phyloP scores from a whole-genome alignment of 306 rosid species.

The Acacia acuminata region DNA sequence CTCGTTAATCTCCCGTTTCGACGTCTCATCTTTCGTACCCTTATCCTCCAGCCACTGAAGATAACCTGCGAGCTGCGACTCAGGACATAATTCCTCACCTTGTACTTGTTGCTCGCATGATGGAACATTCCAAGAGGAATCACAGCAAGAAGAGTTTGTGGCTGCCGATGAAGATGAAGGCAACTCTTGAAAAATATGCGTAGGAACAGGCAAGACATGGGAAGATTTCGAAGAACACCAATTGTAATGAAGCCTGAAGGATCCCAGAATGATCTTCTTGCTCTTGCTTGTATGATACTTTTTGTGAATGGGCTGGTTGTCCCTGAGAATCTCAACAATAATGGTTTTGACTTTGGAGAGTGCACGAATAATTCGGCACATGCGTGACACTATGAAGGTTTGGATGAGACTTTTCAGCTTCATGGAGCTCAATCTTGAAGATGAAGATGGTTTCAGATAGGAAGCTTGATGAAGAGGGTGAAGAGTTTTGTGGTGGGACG shows the following conservation, averaged over 20 bases:
- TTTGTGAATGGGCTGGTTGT: conserved; percentile 38
- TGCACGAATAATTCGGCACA: conserved; percentile 59
- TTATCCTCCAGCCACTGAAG: conserved; percentile 88
- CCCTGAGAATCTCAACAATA: conserved; percentile 43
- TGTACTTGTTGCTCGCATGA: conserved; percentile 13
- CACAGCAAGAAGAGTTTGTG: conserved; percentile 39
- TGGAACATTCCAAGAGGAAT: conserved; percentile 45
- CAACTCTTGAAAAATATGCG: conserved; percentile 48
- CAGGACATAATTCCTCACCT: conserved; percentile 32
- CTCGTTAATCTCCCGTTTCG: conserved; percentile 50
- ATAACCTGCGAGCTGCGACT: conserved; percentile 67
- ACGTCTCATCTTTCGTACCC: conserved; percentile 19
- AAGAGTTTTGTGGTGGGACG: conserved; percentile 44
- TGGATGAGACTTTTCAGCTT: conserved; percentile 69
- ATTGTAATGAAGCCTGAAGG: conserved; percentile 88
- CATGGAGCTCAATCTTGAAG: conserved; percentile 53
- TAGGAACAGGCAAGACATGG: conserved; percentile 77
- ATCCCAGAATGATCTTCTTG: conserved; percentile 70
- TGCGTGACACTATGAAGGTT: conserved; percentile 62
- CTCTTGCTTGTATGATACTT: conserved; percentile 36
- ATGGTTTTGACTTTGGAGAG: conserved; percentile 62
- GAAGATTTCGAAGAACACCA: conserved; percentile 84
- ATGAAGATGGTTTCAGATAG: conserved; percentile 29
- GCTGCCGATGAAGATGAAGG: neutral
- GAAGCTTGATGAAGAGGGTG: conserved; percentile 63